Evolutionary conservation across 2,329 filamentous ascomycete genomes (phyloP).

Genomic region (Penicillium digitatum): DNA sequence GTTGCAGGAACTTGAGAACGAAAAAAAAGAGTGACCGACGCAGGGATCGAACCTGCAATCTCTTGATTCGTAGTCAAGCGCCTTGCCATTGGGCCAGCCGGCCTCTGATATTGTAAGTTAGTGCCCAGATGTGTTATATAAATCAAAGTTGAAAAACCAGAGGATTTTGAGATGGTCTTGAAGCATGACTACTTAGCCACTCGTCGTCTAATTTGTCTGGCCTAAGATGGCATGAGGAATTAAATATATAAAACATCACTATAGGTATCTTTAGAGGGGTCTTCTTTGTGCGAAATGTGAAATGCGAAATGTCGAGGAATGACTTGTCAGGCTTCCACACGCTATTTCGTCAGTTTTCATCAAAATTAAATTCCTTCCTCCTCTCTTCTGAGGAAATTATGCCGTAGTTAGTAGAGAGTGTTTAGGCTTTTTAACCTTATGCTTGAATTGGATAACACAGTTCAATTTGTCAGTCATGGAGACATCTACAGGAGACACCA

Average conservation of each 20-base stretch:
- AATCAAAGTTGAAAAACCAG: too few species aligned
- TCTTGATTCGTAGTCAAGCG: conserved; percentile 53
- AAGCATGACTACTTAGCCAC: background rate
- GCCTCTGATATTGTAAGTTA: conserved; percentile 1
- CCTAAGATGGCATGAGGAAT: background rate
- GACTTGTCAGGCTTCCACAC: background rate
- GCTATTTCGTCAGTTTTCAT: too few species aligned
- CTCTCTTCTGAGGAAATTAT: background rate
- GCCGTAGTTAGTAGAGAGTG: background rate
- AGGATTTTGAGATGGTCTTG: too few species aligned
- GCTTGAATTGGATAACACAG: background rate
- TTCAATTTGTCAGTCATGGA: background rate
- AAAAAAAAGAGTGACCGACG: conserved; percentile 32
- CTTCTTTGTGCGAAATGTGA: background rate
- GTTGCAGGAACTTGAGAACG: background rate
- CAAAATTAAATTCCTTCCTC: background rate
- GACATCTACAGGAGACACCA: background rate
- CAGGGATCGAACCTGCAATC: conserved; percentile 49
- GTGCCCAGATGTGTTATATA: background rate
- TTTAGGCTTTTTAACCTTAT: background rate
- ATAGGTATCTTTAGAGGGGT: background rate
- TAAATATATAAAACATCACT: background rate
- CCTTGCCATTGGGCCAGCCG: conserved; percentile 49
- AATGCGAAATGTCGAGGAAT: background rate
- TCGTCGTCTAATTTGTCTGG: background rate